Conservation (phyloP, 441 rosid genomes). For the Gossypium davidsonii region DNA sequence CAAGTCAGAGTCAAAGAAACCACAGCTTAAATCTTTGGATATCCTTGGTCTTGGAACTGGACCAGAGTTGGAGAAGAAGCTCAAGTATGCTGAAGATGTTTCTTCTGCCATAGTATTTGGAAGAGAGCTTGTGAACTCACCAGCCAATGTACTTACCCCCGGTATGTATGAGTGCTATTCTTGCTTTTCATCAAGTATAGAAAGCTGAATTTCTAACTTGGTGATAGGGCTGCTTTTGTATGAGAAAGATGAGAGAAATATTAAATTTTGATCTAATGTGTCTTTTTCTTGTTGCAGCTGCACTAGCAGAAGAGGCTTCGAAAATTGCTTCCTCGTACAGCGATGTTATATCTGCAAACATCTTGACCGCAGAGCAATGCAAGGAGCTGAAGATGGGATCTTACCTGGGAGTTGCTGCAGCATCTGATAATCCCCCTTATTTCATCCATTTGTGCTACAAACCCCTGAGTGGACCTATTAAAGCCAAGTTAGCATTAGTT, state of each 20-base stretch:
- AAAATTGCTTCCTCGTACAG: constrained; percentile 59
- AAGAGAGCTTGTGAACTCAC: constrained; percentile 73
- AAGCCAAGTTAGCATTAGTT: constrained; percentile 72
- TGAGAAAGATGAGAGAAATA: not conserved
- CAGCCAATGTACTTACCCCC: constrained; percentile 89
- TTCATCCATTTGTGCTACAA: constrained; percentile 83
- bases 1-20: constrained; percentile 71
- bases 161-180: constrained; percentile 40
- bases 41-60: constrained; percentile 82
- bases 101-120: constrained; percentile 71
- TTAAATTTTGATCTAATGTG: not conserved
- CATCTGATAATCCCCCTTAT: constrained; percentile 75
- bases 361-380: constrained; percentile 65
- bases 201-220: not conserved
- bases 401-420: constrained; percentile 83
- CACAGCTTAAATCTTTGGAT: constrained; percentile 64
- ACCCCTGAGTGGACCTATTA: constrained; percentile 63
- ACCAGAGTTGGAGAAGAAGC: constrained; percentile 66
- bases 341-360: constrained; percentile 71
- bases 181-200: not conserved
- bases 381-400: constrained; percentile 91
- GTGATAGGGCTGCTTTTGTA: not conserved
- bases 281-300: constrained; percentile 45
- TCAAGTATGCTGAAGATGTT: constrained; percentile 70
- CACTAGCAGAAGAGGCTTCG: constrained; percentile 74